Percentiles rank a stretch among this genome's conserved stretches.
phyloP scores from a whole-genome alignment of 169 alveolate species.

The Plasmodium inui region DNA sequence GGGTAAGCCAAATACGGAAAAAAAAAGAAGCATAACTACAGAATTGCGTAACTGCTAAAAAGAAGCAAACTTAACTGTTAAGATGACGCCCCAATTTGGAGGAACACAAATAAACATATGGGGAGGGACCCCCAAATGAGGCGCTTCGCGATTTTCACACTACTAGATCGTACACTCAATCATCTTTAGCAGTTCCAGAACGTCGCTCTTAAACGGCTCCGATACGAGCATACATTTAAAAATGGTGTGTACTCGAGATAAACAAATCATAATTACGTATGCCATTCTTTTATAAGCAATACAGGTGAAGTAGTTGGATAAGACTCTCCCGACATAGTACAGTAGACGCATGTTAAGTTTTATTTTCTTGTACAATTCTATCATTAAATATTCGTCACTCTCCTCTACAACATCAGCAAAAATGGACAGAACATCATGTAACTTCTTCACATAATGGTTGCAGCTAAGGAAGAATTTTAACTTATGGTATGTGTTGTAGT shows the following conservation, averaged over 20 bases:
- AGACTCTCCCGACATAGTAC: constrained; percentile 63
- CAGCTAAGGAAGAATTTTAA: constrained; percentile 39
- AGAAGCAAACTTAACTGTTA: background rate
- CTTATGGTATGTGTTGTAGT: constrained; percentile 48
- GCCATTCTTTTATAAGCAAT: constrained; percentile 55
- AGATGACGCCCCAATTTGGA: background rate
- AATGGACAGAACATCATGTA: constrained; percentile 19
- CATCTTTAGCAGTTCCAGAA: constrained; percentile 28
- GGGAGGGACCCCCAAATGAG: background rate
- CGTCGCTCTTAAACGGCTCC: constrained; percentile 45
- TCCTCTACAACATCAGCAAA: constrained; percentile 20
- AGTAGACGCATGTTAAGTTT: constrained; percentile 32
- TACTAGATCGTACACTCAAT: background rate
- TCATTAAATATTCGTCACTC: constrained; percentile 43
- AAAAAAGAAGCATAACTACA: background rate
- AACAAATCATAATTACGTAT: constrained; percentile 28
- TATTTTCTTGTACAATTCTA: constrained; percentile 55
- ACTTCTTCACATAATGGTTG: constrained; percentile 60
- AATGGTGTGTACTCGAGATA: constrained; percentile 46
- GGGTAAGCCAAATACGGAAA: background rate
- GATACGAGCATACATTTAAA: constrained; percentile 42
- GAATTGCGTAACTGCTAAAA: background rate
- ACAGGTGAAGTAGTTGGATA: constrained; percentile 68
- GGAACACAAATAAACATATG: background rate
- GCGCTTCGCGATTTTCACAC: background rate